Conservation (phyloP, 768 basidiomycete species). For the Suillus subaureus region DNA sequence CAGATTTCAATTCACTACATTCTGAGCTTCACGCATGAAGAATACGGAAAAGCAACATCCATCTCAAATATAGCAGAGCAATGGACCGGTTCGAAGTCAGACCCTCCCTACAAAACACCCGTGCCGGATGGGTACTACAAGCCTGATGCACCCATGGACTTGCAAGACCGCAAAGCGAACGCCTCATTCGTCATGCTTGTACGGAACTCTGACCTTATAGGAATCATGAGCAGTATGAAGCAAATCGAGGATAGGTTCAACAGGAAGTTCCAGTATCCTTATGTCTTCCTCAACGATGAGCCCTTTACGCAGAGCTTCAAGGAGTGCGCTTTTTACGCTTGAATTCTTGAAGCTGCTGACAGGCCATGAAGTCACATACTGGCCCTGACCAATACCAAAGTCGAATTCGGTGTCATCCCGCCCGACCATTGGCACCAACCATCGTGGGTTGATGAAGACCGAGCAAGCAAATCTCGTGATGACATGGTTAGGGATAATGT, state of each 20-base stretch:
- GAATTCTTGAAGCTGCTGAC: constrained; percentile 12
- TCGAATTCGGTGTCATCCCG: constrained; percentile 67
- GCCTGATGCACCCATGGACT: constrained; percentile 35
- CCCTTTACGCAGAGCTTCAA: constrained; percentile 79
- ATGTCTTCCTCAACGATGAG: constrained; percentile 87
- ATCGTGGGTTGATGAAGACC: constrained; percentile 72
- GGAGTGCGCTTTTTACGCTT: constrained; percentile 38
- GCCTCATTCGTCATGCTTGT: constrained; percentile 83
- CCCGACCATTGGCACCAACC: constrained; percentile 77
- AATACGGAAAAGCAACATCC: constrained; percentile 44
- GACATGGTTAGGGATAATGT: constrained; percentile 65
- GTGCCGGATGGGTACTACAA: constrained; percentile 62
- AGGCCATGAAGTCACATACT: constrained; percentile 30
- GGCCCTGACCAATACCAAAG: constrained; percentile 31
- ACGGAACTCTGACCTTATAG: constrained; percentile 63
- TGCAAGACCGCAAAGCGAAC: constrained; percentile 67
- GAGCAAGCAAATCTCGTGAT: constrained; percentile 56
- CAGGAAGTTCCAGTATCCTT: constrained; percentile 75
- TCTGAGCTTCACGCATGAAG: constrained; percentile 44
- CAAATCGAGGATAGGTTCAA: constrained; percentile 91
- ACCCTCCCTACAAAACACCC: constrained; percentile 58
- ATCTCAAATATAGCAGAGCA: constrained; percentile 33
- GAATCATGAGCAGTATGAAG: constrained; percentile 63
- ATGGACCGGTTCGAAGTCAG: constrained; percentile 19
- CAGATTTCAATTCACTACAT: constrained; percentile 45